Evolutionary conservation across 169 alveolate species (phyloP).

Genomic region (Besnoitia besnoiti): DNA sequence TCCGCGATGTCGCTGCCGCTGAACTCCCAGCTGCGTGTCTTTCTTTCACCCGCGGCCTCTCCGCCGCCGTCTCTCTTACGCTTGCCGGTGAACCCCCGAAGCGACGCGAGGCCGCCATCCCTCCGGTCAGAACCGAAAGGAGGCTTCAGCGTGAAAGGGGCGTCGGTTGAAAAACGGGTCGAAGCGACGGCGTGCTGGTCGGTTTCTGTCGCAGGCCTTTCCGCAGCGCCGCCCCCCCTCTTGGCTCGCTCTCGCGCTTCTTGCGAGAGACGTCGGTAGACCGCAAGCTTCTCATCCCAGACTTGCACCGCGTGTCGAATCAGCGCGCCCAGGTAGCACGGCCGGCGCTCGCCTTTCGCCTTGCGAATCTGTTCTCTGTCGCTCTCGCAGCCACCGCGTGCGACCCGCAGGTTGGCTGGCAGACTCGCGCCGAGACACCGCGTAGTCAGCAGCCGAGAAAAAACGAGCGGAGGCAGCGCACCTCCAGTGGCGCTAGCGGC

Average conservation of each 20-base stretch:
- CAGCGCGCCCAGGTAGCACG: neutral
- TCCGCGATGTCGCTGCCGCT: neutral
- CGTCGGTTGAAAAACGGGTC: neutral
- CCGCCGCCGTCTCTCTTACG: neutral
- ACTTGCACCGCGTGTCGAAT: neutral
- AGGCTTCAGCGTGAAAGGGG: neutral
- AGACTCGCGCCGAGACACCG: too few species aligned
- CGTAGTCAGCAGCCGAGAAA: too few species aligned
- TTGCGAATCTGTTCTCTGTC: neutral
- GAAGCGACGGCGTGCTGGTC: neutral
- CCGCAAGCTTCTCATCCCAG: constrained; percentile 1
- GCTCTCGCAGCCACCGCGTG: neutral
- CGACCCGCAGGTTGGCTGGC: neutral
- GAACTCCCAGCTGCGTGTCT: neutral
- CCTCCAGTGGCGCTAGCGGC: too few species aligned
- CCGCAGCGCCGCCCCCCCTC: neutral
- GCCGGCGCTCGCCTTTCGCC: neutral
- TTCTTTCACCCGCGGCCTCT: neutral
- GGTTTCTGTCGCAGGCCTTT: neutral
- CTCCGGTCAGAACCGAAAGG: too few species aligned
- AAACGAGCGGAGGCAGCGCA: too few species aligned
- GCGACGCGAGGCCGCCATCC: neutral
- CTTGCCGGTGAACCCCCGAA: neutral
- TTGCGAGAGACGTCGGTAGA: neutral
- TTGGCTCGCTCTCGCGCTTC: too few species aligned